Evolutionary conservation across 805 yeast genomes (phyloP), one percentile per base, ranked within the genome.

Genomic region (Candida mattraensis): DNA sequence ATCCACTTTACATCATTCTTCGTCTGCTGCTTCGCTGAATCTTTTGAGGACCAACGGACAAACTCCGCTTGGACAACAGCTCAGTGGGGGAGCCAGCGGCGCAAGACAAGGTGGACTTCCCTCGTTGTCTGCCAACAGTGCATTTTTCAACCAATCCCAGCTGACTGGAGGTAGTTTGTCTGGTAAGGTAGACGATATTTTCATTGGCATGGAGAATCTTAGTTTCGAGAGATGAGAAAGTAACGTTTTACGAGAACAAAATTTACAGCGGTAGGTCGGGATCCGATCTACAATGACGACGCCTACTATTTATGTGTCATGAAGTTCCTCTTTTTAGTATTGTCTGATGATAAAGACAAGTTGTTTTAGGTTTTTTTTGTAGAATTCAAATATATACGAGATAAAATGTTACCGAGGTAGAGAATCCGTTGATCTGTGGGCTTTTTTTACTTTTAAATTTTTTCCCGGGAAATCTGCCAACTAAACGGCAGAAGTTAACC

Each of bases 21-120:
- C 58, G 4, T 57, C 63, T 1, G 50, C 58, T 11, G 60, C 55
- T 0, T 58, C 63, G 9, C 40, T 58, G 29, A 58, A 58, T 31
- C 18, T 56, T 16, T 35, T 56, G 15, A 45, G 63, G 11, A 28
- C 49, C n/a, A 50, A 53, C 26, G 61, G 57, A 5, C 42, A 40
- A 30, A 39, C 43, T 5, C 38, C 40, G 2, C 28, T 40, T 18
- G 48, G 41, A 10, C 47, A 37, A 28, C 42, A 44, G 25, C 28
- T 42, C 14, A 45, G 47, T 20, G 46, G 46, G 7, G 41, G 46
- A 11, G 31, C 40, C 16, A 16, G 32, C 14, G 36, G 36, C 13
- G 23, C 28, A 11, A 35, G 44, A 38, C 57, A 24, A 25, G 25
- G 40, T 29, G 45, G 45, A 17, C 38, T 44, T 14, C 44, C 47